A percentile compares a stretch with the other conserved stretches of the same genome.
Evolutionary conservation across 2,329 filamentous ascomycete genomes (phyloP).

Genomic region (Kalaharituber pfeilii): DNA sequence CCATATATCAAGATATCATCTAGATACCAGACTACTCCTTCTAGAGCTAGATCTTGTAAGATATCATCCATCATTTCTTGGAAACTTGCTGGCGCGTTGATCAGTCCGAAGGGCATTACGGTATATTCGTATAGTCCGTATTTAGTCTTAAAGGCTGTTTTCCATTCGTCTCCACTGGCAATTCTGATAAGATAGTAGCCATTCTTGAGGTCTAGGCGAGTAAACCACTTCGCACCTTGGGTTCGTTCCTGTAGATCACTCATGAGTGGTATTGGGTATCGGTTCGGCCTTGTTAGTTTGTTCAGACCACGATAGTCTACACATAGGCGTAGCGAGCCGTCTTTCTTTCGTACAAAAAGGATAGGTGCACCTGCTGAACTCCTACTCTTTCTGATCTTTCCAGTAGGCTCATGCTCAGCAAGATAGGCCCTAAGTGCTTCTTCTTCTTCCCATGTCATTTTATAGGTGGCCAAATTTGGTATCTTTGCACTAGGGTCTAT

Average conservation of each 20-base stretch:
- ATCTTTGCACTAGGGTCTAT: too few relatives aligned
- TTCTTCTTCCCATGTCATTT: too few relatives aligned
- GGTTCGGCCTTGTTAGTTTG: background rate
- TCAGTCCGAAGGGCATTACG: conserved; percentile 11
- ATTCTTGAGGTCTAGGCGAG: background rate
- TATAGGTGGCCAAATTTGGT: too few relatives aligned
- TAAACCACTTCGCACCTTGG: background rate
- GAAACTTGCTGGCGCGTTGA: conserved; percentile 11
- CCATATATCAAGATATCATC: conserved; percentile 1
- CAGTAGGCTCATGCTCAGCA: too few relatives aligned
- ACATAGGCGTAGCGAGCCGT: background rate
- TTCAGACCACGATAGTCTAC: background rate
- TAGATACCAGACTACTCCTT: background rate
- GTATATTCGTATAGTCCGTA: conserved; percentile 8
- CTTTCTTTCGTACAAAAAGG: background rate
- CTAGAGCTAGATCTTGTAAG: background rate
- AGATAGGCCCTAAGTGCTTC: too few relatives aligned
- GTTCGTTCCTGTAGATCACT: background rate
- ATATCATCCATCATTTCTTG: conserved; percentile 8
- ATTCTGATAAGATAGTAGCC: conserved; percentile 7
- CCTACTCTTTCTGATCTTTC: background rate
- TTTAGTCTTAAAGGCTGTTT: conserved; percentile 12
- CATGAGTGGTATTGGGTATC: background rate
- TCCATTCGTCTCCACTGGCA: conserved; percentile 11
- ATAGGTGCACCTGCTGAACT: background rate